Conservation (phyloP, 2,329 filamentous ascomycete species). For the Claviceps pusilla region DNA sequence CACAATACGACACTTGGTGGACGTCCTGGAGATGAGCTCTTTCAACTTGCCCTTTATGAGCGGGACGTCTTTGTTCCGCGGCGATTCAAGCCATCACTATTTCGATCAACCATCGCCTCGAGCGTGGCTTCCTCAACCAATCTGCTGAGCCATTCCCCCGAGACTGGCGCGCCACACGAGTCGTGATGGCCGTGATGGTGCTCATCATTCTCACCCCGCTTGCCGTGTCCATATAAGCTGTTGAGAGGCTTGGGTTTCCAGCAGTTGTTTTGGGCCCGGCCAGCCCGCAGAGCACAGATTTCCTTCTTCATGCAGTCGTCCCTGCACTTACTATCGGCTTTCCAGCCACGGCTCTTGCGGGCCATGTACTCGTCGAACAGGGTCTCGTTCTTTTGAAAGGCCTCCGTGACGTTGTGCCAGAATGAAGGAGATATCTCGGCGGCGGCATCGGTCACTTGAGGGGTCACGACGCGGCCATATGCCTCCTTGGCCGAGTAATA, state of each 20-base stretch:
- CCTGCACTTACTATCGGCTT: slow-evolving; percentile 20
- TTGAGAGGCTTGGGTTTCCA: slow-evolving; percentile 19
- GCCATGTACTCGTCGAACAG: slow-evolving; percentile 31
- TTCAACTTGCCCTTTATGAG: too few relatives aligned
- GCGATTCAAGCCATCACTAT: not conserved
- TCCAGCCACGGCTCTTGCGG: slow-evolving; percentile 32
- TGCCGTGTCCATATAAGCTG: slow-evolving; percentile 12
- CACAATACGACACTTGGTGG: too few relatives aligned
- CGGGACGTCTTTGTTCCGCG: too few relatives aligned
- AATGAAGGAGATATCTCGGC: slow-evolving; percentile 37
- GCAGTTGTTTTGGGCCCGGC: slow-evolving; percentile 36
- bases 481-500: slow-evolving; percentile 40
- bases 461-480: slow-evolving; percentile 30
- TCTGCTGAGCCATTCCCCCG: slow-evolving; percentile 11
- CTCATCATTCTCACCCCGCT: slow-evolving; percentile 8
- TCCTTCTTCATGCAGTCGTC: slow-evolving; percentile 26
- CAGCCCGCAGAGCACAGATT: slow-evolving; percentile 36
- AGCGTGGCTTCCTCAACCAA: slow-evolving; percentile 8
- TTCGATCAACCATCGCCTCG: not conserved
- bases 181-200: slow-evolving; percentile 9
- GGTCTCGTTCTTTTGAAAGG: slow-evolving; percentile 26
- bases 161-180: slow-evolving; percentile 15
- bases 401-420: slow-evolving; percentile 40
- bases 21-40: too few relatives aligned
- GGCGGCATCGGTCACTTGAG: slow-evolving; percentile 20